Conservation (phyloP, 2,329 filamentous ascomycete species). For the Aureobasidium sp. region DNA sequence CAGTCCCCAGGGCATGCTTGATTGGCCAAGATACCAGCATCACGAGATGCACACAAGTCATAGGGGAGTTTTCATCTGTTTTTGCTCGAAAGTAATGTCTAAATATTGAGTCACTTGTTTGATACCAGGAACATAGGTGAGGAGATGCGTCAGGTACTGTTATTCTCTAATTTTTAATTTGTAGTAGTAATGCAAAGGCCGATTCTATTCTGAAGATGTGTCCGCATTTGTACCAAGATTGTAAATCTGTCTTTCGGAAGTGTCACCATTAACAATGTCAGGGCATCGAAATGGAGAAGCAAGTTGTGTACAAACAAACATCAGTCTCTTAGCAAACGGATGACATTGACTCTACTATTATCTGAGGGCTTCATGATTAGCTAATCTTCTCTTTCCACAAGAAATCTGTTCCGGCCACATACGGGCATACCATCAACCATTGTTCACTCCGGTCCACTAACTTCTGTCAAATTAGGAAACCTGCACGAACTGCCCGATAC, state of each 20-base stretch:
- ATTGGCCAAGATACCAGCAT: not conserved
- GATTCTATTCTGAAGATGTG: not conserved
- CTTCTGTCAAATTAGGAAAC: not conserved
- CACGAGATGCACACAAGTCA: not conserved
- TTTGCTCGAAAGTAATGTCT: not conserved
- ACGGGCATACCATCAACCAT: not conserved
- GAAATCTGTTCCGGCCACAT: not conserved
- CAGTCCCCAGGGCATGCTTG: not conserved
- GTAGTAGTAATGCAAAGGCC: not conserved
- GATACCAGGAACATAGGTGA: not conserved
- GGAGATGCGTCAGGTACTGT: not conserved
- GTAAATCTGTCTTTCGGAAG: too few species aligned
- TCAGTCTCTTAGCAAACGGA: too few species aligned
- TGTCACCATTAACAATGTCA: too few species aligned
- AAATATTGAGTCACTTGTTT: not conserved
- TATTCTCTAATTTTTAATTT: not conserved
- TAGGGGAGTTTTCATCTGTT: not conserved
- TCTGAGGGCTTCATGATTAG: not conserved
- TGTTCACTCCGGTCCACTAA: not conserved
- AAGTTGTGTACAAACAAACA: too few species aligned
- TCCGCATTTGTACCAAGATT: too few species aligned
- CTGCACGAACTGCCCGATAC: conserved; percentile 15
- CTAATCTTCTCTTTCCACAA: not conserved
- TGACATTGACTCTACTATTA: not conserved
- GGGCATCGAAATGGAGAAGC: too few species aligned